Conservation (phyloP, 805 yeast genomes). For the Jamesozyma piceae region DNA sequence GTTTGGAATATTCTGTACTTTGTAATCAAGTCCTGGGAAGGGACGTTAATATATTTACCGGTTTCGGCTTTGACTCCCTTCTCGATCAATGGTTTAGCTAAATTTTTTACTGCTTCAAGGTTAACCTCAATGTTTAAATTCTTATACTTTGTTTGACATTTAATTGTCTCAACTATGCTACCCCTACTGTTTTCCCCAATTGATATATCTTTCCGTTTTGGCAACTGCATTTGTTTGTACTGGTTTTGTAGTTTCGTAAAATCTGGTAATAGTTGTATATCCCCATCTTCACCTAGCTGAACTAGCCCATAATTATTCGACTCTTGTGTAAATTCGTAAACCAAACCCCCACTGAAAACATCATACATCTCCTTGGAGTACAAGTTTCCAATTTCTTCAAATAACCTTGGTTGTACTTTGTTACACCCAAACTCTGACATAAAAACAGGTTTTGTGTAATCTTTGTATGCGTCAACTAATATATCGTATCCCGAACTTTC, state of each 20-base stretch:
- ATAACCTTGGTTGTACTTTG: constrained; percentile 63
- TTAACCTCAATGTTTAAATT: constrained; percentile 34
- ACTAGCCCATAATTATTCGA: constrained; percentile 74
- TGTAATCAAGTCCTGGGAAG: no score
- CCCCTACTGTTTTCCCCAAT: no score
- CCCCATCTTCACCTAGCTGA: constrained; percentile 35
- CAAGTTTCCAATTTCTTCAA: constrained; percentile 65
- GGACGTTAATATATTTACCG: constrained; percentile 47
- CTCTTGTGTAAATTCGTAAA: constrained; percentile 73
- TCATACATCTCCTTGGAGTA: constrained; percentile 65
- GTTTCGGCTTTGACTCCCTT: constrained; percentile 39
- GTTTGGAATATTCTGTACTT: no score
- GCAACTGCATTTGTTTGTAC: constrained; percentile 31
- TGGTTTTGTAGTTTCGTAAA: constrained; percentile 41
- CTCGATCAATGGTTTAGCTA: constrained; percentile 38
- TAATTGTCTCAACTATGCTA: not conserved
- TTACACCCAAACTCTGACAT: constrained; percentile 92
- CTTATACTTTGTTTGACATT: constrained; percentile 33
- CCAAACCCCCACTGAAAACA: constrained; percentile 78
- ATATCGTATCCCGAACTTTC: constrained; percentile 63
- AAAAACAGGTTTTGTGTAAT: constrained; percentile 68
- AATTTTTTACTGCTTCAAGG: constrained; percentile 32
- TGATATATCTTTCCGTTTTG: constrained; percentile 5
- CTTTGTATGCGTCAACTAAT: constrained; percentile 62
- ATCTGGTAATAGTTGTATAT: constrained; percentile 38